Base-by-base conservation (phyloP, 371 early-diverging fungal genomes). In the Mucor sp. region DNA sequence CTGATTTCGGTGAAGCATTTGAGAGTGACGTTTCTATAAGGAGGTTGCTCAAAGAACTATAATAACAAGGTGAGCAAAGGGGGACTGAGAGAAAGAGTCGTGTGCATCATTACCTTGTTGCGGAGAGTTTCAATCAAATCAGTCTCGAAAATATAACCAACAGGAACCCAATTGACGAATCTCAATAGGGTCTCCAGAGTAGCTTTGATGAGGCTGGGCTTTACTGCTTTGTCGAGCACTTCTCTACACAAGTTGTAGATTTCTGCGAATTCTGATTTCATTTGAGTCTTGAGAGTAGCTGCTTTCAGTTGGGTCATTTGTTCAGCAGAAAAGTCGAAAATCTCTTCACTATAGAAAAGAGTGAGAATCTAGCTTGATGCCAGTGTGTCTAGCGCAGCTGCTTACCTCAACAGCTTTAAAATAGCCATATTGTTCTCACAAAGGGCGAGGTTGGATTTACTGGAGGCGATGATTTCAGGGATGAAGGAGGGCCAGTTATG, bases 381-480 rank as follows among this genome's bases (percentile, higher is more conserved):
- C n/a, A n/a, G n/a, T 33, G 2, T 39, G 41, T 28, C 27, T 15
- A 14, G 37, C 14, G 4, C 12, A 50, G 37, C 30, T 21, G 1
- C 14, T 25, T 71, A 94, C 96, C 96, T 96, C 37, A 99, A 83
- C 37, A 98, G 82, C 75, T 97, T 98, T 23, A 99, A 85, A 64
- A 99, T 99, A 50, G 91, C 91, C 95, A 99, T 97, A 78, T 99
- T 99, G 88, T 99, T 99, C 74, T 96, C 97, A 77, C 99, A 99
- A 12, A 99, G 85, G 0, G 94, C 84, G 21, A 99, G 86, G 67
- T 93, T 96, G 8, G 93, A 89, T 74, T 93, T 91, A 77, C 96
- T 95, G 8, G 97, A 94, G n/a, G 80, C 79, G 19, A 99, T 95
- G 69, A 99, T 93, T 77, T 99, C 99, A 25, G 97, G 93, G 68